A percentile compares a stretch with the other conserved stretches of the same genome.
Conservation (phyloP, 768 basidiomycete species). For the Leccinum uliginosum region DNA sequence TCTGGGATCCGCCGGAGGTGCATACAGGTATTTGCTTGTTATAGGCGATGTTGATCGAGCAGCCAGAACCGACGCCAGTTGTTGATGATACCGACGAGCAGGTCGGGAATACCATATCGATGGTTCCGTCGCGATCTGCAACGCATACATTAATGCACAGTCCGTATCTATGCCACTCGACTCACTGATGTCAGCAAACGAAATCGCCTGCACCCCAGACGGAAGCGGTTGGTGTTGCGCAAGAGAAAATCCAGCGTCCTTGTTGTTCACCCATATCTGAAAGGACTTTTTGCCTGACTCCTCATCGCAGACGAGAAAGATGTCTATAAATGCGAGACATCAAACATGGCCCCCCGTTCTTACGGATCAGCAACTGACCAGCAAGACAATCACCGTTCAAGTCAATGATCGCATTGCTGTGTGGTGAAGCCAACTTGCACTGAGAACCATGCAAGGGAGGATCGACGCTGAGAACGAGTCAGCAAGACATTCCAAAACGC, state of each 20-base stretch:
- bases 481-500: background rate
- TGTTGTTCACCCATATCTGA: conserved; percentile 92
- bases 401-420: conserved; percentile 93
- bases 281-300: conserved; percentile 56
- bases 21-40: conserved; percentile 90
- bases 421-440: conserved; percentile 82
- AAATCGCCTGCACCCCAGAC: conserved; percentile 67
- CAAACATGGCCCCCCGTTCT: background rate
- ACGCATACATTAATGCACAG: conserved; percentile 6
- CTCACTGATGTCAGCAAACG: conserved; percentile 89
- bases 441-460: conserved; percentile 58
- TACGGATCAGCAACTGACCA: conserved; percentile 38
- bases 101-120: conserved; percentile 90
- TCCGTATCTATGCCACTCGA: background rate
- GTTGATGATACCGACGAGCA: conserved; percentile 67
- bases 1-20: conserved; percentile 47
- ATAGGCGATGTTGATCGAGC: conserved; percentile 87
- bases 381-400: conserved; percentile 95
- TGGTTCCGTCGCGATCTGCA: conserved; percentile 89
- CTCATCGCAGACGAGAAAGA: conserved; percentile 85
- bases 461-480: conserved; percentile 39
- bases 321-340: conserved; percentile 43
- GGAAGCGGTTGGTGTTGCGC: conserved; percentile 69
- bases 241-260: conserved; percentile 67
- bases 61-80: conserved; percentile 70